Evolutionary conservation across 768 basidiomycete species (phyloP).

Genomic region (Lentinula sp.): DNA sequence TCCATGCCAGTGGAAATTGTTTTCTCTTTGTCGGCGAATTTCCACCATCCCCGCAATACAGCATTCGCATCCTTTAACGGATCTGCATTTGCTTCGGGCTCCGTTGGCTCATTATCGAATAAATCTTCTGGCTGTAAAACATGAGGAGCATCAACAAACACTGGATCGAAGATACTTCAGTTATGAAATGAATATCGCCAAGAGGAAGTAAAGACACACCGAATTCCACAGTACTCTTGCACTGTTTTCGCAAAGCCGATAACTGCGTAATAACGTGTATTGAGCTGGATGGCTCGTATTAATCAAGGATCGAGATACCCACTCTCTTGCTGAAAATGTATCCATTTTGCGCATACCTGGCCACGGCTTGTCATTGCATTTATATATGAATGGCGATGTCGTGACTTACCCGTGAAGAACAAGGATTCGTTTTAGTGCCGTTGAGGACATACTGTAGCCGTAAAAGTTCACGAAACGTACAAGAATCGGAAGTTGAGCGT

Average conservation of each 20-base stretch:
- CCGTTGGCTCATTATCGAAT: slow-evolving; percentile 15
- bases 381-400: background rate
- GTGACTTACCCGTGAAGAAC: slow-evolving; percentile 2
- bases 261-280: background rate
- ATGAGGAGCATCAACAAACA: slow-evolving; percentile 69
- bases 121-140: slow-evolving; percentile 64
- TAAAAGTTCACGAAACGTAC: background rate
- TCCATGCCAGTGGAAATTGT: slow-evolving; percentile 50
- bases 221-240: slow-evolving; percentile 2
- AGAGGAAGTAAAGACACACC: background rate
- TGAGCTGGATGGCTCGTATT: background rate
- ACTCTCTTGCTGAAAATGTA: slow-evolving; percentile 4
- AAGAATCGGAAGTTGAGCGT: background rate
- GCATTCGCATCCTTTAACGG: slow-evolving; percentile 30
- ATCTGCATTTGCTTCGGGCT: slow-evolving; percentile 37
- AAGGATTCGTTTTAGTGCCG: background rate
- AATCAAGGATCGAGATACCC: background rate
- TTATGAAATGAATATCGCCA: background rate
- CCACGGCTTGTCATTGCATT: background rate
- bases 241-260: slow-evolving; percentile 1
- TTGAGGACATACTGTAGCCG: background rate
- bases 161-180: slow-evolving; percentile 24
- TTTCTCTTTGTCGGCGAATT: slow-evolving; percentile 36
- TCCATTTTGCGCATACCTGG: background rate
- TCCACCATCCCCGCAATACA: slow-evolving; percentile 62